Conservation (phyloP, 768 basidiomycete genomes). For the Dioszegia hungarica region DNA sequence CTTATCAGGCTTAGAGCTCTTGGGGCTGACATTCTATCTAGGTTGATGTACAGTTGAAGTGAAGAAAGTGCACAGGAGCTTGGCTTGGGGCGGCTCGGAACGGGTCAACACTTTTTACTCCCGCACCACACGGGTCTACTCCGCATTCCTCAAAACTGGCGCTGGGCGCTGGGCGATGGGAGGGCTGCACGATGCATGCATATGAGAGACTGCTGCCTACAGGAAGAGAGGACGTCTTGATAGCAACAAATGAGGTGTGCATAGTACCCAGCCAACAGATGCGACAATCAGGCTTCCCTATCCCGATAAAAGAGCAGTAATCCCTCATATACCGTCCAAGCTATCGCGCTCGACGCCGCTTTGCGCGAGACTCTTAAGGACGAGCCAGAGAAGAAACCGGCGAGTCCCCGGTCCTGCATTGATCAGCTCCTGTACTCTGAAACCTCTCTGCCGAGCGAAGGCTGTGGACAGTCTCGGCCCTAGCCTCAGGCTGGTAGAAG, state of each 20-base stretch:
- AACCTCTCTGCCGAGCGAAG: too few relatives aligned
- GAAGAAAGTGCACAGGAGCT: background rate
- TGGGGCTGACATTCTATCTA: background rate
- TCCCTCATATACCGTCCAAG: constrained; percentile 81
- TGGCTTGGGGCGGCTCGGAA: background rate
- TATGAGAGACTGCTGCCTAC: too few relatives aligned
- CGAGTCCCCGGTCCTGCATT: constrained; percentile 68
- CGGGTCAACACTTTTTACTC: constrained; percentile 3
- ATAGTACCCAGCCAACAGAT: too few relatives aligned
- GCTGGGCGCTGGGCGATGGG: too few relatives aligned
- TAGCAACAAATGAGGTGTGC: too few relatives aligned
- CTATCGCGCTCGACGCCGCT: constrained; percentile 80
- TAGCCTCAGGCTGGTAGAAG: background rate
- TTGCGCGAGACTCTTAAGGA: constrained; percentile 79
- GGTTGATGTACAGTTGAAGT: background rate
- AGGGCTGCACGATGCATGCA: too few relatives aligned
- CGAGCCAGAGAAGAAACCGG: constrained; percentile 81
- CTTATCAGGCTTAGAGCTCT: background rate
- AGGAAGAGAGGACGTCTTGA: too few relatives aligned
- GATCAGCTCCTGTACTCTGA: too few relatives aligned
- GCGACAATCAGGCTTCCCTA: too few relatives aligned
- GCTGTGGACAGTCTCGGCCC: too few relatives aligned
- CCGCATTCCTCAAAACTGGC: too few relatives aligned
- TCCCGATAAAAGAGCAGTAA: constrained; percentile 43
- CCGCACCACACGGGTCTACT: background rate